Percentiles rank a stretch among this genome's conserved stretches.
These are phyloP conservation scores for Chrysopogon serrulatus DNA, from an alignment of 176 grass and related monocot genomes.

Conservation along the genomic window DNA sequence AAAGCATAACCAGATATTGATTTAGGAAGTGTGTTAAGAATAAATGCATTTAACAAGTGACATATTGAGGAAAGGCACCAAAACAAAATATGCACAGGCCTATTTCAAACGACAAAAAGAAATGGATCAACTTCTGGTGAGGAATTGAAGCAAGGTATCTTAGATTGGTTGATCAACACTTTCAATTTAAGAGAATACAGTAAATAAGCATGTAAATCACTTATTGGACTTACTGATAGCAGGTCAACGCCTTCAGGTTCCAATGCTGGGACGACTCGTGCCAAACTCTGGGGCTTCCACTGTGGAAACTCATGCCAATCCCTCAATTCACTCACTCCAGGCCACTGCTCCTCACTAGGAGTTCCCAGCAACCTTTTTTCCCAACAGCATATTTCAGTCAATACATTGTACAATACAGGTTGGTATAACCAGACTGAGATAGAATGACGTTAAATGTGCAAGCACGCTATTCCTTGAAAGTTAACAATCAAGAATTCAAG, in stretches of 20 bases:
- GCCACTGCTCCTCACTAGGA: conserved; percentile 82
- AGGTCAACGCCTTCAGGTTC: conserved; percentile 77
- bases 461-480: not conserved
- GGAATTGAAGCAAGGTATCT: not conserved
- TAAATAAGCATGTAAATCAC: not conserved
- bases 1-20: not conserved
- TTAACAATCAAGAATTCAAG: not conserved
- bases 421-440: not conserved
- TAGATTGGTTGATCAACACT: not conserved
- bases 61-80: not conserved
- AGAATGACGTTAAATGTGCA: not conserved
- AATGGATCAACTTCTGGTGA: not conserved
- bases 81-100: not conserved
- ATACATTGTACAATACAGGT: not conserved
- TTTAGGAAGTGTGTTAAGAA: not conserved
- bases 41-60: not conserved
- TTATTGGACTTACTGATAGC: conserved; percentile 51
- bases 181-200: not conserved
- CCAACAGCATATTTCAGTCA: not conserved
- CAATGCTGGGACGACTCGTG: conserved; percentile 55
- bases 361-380: conserved; percentile 80
- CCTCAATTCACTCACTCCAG: conserved; percentile 64
- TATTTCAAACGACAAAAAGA: not conserved
- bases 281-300: conserved; percentile 68
- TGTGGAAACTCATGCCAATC: conserved; percentile 95